Conservation (phyloP, 768 basidiomycete genomes). For the Termitomyces sp. region DNA sequence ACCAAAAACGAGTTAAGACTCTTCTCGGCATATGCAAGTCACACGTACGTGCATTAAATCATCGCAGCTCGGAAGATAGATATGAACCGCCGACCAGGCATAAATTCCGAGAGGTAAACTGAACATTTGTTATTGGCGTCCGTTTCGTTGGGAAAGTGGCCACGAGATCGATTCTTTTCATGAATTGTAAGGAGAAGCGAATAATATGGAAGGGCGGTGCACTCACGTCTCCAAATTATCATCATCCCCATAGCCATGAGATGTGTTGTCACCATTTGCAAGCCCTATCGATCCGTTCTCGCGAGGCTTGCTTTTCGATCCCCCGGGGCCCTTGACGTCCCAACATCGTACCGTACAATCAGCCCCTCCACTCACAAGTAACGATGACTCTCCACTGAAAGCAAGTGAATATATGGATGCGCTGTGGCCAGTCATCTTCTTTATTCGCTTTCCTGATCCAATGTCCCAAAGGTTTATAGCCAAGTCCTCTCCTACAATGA, state of each 20-base stretch:
- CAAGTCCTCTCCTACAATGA: conserved; percentile 68
- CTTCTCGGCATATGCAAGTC: not conserved
- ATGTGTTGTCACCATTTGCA: conserved; percentile 16
- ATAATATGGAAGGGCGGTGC: not conserved
- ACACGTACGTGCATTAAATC: not conserved
- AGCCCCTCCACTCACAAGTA: conserved; percentile 86
- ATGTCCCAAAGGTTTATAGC: conserved; percentile 97
- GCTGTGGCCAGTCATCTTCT: conserved; percentile 94
- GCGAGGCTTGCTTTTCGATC: conserved; percentile 46
- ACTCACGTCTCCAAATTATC: conserved; percentile 70
- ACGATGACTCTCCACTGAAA: conserved; percentile 86
- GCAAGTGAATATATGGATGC: conserved; percentile 85
- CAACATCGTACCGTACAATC: conserved; percentile 99
- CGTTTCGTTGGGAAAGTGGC: conserved; percentile 94
- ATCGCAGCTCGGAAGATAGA: conserved; percentile 53
- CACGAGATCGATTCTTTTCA: conserved; percentile 72
- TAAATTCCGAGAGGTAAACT: conserved; percentile 93
- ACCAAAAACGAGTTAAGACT: not conserved
- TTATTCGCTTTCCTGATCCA: conserved; percentile 88
- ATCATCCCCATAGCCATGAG: conserved; percentile 40
- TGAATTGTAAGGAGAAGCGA: conserved; percentile 5
- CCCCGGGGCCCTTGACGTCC: conserved; percentile 85
- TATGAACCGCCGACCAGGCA: conserved; percentile 83
- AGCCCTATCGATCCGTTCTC: conserved; percentile 41
- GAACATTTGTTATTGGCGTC: conserved; percentile 87